These are phyloP conservation scores for Erythrophleum ivorense DNA, from an alignment of 331 rosid species.

Conservation along the genomic window DNA sequence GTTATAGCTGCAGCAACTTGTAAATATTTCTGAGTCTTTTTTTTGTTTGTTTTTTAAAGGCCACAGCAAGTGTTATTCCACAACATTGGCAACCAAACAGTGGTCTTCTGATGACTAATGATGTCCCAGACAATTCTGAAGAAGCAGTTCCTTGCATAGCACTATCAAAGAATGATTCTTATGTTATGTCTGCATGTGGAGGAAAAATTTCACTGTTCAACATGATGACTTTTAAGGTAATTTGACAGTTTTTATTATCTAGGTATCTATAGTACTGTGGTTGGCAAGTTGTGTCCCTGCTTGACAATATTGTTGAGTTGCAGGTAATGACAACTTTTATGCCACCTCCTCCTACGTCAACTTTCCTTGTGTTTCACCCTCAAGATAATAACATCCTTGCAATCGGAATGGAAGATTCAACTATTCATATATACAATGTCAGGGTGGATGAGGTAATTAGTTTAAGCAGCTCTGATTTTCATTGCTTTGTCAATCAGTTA, in stretches of 20 bases:
- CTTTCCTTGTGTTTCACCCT: conserved; percentile 74
- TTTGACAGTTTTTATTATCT: not conserved
- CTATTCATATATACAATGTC: conserved; percentile 71
- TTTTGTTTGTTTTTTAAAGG: conserved; percentile 49
- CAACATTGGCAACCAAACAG: conserved; percentile 64
- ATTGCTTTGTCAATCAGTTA: conserved; percentile 25
- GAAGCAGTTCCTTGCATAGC: conserved; percentile 74
- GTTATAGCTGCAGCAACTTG: not conserved
- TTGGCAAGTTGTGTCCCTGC: conserved; percentile 1
- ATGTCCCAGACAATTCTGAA: conserved; percentile 56
- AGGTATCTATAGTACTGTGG: not conserved
- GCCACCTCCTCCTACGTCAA: conserved; percentile 79
- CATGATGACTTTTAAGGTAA: conserved; percentile 83
- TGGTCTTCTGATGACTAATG: conserved; percentile 68
- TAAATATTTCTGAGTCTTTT: conserved; percentile 27
- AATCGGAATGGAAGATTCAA: conserved; percentile 75
- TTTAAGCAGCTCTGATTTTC: conserved; percentile 4
- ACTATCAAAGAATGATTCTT: conserved; percentile 78
- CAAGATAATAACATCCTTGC: conserved; percentile 76
- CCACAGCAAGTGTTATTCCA: conserved; percentile 62
- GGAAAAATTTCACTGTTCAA: conserved; percentile 79
- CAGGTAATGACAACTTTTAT: conserved; percentile 71
- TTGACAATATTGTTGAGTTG: conserved; percentile 24
- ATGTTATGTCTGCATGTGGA: conserved; percentile 82
- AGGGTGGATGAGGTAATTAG: conserved; percentile 63